Evolutionary conservation across 208 protist genomes (phyloP).

Genomic region (Tetramitus jugosus): DNA sequence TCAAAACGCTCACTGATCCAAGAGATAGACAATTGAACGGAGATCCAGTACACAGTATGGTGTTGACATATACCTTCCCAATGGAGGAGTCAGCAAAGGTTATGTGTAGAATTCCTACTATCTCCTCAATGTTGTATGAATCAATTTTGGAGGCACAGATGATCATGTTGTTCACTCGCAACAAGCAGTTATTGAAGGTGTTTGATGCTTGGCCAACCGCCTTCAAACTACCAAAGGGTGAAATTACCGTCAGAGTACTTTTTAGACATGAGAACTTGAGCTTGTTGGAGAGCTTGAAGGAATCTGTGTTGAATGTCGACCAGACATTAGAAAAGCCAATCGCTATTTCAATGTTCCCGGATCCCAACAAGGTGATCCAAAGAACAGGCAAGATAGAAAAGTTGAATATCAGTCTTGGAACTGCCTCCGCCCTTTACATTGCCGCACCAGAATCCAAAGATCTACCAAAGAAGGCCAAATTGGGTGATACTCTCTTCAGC

Average conservation of each 20-base stretch:
- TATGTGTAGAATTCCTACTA: not conserved
- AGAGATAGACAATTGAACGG: not conserved
- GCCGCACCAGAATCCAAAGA: not conserved
- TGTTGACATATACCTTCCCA: not conserved
- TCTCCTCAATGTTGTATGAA: not conserved
- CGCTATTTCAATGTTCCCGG: not conserved
- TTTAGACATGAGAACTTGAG: not conserved
- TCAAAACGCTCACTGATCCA: not conserved
- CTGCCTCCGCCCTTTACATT: too few species aligned
- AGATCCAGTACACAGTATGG: not conserved
- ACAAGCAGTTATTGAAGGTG: not conserved
- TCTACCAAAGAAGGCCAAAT: not conserved
- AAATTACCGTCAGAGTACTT: not conserved
- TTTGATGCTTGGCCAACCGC: not conserved
- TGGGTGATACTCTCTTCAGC: not conserved
- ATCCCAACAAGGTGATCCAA: not conserved
- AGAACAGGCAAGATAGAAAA: not conserved
- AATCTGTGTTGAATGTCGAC: not conserved
- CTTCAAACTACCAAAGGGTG: not conserved
- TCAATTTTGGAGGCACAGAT: not conserved
- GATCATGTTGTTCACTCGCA: not conserved
- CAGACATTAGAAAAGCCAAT: not conserved
- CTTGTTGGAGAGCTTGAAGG: not conserved
- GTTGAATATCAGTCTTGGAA: not conserved
- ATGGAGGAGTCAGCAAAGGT: not conserved